Conservation (phyloP, 768 basidiomycete species). For the Lentinula sp. region DNA sequence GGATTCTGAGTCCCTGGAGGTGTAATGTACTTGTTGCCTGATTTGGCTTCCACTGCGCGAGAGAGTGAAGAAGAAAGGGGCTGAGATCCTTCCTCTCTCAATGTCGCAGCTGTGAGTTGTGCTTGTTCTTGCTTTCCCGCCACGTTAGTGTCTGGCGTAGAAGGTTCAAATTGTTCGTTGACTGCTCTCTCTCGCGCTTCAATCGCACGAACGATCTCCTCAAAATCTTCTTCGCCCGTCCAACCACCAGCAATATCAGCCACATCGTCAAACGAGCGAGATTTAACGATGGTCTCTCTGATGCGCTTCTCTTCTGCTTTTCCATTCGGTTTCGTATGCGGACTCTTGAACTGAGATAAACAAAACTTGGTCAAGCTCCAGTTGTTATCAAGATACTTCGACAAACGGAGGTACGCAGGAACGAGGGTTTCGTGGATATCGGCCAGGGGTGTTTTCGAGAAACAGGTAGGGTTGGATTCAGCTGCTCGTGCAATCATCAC, state of each 20-base stretch:
- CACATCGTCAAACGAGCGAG: constrained; percentile 58
- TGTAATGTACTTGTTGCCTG: constrained; percentile 23
- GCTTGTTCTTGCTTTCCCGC: neutral
- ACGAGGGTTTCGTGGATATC: constrained; percentile 68
- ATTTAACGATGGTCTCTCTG: constrained; percentile 45
- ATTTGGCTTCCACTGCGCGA: neutral
- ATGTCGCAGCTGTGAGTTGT: neutral
- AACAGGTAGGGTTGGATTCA: constrained; percentile 88
- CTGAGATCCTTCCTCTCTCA: neutral
- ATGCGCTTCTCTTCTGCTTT: constrained; percentile 56
- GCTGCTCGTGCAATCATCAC: constrained; percentile 97
- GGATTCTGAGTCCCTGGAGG: constrained; percentile 52
- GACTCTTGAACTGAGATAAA: constrained; percentile 72
- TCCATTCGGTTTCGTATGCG: constrained; percentile 40
- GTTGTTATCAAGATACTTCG: constrained; percentile 70
- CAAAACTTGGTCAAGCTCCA: constrained; percentile 89
- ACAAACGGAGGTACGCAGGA: constrained; percentile 72
- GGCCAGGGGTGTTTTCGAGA: constrained; percentile 58
- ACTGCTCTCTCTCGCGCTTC: constrained; percentile 30
- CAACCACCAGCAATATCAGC: constrained; percentile 43
- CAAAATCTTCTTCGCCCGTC: constrained; percentile 60
- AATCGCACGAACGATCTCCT: constrained; percentile 46
- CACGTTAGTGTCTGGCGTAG: constrained; percentile 17
- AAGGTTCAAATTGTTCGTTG: constrained; percentile 25
- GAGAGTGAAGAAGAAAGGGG: neutral